Percentiles rank a stretch among this genome's conserved stretches.
phyloP scores from a whole-genome alignment of 1,139 yeast genomes.

The Debaryomyces coudertii region DNA sequence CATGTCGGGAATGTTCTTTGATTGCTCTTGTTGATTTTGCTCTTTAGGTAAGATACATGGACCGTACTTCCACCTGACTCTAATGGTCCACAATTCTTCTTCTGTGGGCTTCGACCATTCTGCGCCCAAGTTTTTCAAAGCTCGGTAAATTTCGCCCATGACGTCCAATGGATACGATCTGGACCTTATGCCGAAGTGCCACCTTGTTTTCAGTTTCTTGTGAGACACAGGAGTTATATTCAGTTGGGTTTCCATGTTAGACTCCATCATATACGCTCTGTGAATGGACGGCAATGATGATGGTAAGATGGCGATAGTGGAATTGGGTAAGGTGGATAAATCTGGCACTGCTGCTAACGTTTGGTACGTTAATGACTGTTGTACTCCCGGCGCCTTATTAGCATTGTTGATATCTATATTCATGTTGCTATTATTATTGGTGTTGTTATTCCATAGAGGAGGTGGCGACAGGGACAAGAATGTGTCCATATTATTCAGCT shows the following conservation, averaged over 20 bases:
- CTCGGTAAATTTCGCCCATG: constrained; percentile 97
- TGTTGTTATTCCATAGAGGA: constrained; percentile 35
- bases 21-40: constrained; percentile 14
- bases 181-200: constrained; percentile 98
- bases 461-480: constrained; percentile 58
- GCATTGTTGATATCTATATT: constrained; percentile 13
- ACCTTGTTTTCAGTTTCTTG: constrained; percentile 88
- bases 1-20: constrained; percentile 58
- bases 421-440: constrained; percentile 23
- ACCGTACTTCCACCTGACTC: constrained; percentile 91
- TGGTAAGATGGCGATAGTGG: constrained; percentile 89
- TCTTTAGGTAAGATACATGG: constrained; percentile 40
- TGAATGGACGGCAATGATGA: constrained; percentile 94
- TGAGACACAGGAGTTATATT: constrained; percentile 75
- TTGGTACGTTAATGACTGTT: constrained; percentile 52
- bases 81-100: constrained; percentile 93
- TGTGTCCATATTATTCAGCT: constrained; percentile 54
- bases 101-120: constrained; percentile 96
- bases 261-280: constrained; percentile 85
- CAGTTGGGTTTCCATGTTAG: constrained; percentile 38
- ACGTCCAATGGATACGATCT: constrained; percentile 96
- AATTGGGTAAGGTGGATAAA: constrained; percentile 53
- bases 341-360: constrained; percentile 55
- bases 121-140: constrained; percentile 90
- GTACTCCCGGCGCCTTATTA: constrained; percentile 40